phyloP scores from a whole-genome alignment of 495 filamentous ascomycete species.

The Penicillium bovifimosum region DNA sequence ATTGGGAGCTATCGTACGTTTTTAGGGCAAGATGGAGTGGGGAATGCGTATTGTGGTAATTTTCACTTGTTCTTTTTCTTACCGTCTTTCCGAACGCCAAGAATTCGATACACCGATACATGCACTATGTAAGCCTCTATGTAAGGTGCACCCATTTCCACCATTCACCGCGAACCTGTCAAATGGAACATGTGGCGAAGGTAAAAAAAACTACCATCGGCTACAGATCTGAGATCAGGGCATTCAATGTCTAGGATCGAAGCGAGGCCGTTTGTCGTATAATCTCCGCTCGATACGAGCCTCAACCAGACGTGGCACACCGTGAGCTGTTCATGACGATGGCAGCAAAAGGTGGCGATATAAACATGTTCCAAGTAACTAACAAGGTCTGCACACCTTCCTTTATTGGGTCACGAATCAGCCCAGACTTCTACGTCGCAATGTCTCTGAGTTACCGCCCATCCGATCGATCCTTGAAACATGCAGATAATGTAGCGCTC shows the following conservation, averaged over 20 bases:
- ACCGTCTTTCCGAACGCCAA: neutral
- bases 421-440: neutral
- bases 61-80: constrained; percentile 3
- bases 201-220: neutral
- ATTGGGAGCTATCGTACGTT: neutral
- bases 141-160: neutral
- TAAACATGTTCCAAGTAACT: too few species aligned
- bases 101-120: neutral
- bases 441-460: constrained; percentile 2
- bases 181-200: neutral
- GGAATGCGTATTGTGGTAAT: constrained; percentile 9
- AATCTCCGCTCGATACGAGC: neutral
- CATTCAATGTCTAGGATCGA: neutral
- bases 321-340: neutral
- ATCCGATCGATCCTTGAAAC: constrained; percentile 7
- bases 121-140: neutral
- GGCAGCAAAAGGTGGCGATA: neutral
- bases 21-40: neutral
- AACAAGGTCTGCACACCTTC: neutral
- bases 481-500: neutral
- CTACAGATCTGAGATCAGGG: neutral
- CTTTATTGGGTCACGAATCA: neutral
- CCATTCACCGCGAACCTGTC: neutral
- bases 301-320: neutral
- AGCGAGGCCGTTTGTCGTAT: neutral